Conservation (phyloP, 2,329 filamentous ascomycete genomes). For the Ophiostoma sp. region DNA sequence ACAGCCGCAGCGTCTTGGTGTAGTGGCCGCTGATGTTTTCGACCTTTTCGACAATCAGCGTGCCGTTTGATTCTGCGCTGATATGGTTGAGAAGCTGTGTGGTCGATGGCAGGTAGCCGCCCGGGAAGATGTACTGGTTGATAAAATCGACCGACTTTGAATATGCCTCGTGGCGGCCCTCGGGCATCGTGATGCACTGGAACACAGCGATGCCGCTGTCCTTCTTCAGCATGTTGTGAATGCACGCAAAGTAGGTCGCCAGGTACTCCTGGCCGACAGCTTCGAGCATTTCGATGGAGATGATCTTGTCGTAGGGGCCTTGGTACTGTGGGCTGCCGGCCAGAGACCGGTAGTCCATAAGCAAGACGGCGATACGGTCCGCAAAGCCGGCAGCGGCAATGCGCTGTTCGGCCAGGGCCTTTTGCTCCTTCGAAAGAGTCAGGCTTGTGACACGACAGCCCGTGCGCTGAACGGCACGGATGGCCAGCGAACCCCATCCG, state of each 20-base stretch:
- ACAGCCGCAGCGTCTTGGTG: slow-evolving; percentile 60
- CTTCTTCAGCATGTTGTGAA: slow-evolving; percentile 59
- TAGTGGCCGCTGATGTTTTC: slow-evolving; percentile 73
- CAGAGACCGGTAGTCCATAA: slow-evolving; percentile 64
- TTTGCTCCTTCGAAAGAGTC: slow-evolving; percentile 65
- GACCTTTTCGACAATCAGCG: slow-evolving; percentile 59
- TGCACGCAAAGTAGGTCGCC: slow-evolving; percentile 59
- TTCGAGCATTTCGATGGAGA: slow-evolving; percentile 75
- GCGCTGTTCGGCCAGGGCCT: slow-evolving; percentile 58
- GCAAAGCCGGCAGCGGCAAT: slow-evolving; percentile 56
- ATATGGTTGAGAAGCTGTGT: slow-evolving; percentile 56
- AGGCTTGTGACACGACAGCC: slow-evolving; percentile 64
- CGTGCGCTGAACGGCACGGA: slow-evolving; percentile 59
- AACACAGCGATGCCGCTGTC: slow-evolving; percentile 64
- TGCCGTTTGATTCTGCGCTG: slow-evolving; percentile 52
- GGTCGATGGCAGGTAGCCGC: slow-evolving; percentile 61
- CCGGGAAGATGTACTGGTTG: slow-evolving; percentile 70
- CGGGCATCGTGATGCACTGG: slow-evolving; percentile 73
- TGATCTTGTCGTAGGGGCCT: slow-evolving; percentile 60
- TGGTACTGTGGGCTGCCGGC: slow-evolving; percentile 40
- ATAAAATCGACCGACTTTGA: slow-evolving; percentile 67
- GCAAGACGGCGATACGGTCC: slow-evolving; percentile 56
- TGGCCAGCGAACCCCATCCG: slow-evolving; percentile 70
- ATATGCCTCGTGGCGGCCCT: slow-evolving; percentile 61
- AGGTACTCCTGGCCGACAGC: slow-evolving; percentile 65